Evolutionary conservation across 2,329 filamentous ascomycete species (phyloP).

Genomic region (Anthostomella pinea): DNA sequence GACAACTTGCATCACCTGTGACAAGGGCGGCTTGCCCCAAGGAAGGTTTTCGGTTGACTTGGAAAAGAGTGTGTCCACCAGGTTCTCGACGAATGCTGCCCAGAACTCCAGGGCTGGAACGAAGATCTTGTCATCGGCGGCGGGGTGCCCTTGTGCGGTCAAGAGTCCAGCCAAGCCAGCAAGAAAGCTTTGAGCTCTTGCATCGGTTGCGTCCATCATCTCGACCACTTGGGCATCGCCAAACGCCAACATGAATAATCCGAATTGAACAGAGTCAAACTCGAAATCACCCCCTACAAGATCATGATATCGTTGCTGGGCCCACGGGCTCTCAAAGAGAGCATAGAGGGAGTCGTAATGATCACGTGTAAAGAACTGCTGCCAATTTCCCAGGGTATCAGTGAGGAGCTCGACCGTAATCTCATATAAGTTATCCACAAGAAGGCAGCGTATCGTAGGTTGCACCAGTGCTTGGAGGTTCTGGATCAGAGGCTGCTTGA

Average conservation of each 20-base stretch:
- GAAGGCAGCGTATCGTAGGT: conserved; percentile 58
- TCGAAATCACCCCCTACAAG: conserved; percentile 60
- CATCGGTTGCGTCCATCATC: conserved; percentile 52
- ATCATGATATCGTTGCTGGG: conserved; percentile 51
- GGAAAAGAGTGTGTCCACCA: conserved; percentile 56
- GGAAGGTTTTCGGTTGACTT: conserved; percentile 42
- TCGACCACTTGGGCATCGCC: conserved; percentile 63
- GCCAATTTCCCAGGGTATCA: conserved; percentile 64
- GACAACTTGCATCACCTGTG: conserved; percentile 61
- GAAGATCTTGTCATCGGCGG: conserved; percentile 72
- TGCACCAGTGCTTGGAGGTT: conserved; percentile 59
- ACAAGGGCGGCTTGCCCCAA: conserved; percentile 59
- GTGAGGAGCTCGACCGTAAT: conserved; percentile 61
- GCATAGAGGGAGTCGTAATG: conserved; percentile 57
- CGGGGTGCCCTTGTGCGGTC: conserved; percentile 62
- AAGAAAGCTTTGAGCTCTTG: conserved; percentile 53
- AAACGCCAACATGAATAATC: conserved; percentile 65
- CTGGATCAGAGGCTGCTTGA: conserved; percentile 54
- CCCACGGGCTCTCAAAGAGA: conserved; percentile 62
- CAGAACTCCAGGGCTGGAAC: conserved; percentile 76
- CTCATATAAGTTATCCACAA: conserved; percentile 56
- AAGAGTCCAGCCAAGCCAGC: conserved; percentile 63
- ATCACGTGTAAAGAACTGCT: conserved; percentile 56
- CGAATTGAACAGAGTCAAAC: conserved; percentile 63
- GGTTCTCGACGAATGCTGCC: conserved; percentile 70